These are phyloP conservation scores for Xylaria curta DNA, from an alignment of 495 filamentous ascomycete species.

Conservation along the genomic window DNA sequence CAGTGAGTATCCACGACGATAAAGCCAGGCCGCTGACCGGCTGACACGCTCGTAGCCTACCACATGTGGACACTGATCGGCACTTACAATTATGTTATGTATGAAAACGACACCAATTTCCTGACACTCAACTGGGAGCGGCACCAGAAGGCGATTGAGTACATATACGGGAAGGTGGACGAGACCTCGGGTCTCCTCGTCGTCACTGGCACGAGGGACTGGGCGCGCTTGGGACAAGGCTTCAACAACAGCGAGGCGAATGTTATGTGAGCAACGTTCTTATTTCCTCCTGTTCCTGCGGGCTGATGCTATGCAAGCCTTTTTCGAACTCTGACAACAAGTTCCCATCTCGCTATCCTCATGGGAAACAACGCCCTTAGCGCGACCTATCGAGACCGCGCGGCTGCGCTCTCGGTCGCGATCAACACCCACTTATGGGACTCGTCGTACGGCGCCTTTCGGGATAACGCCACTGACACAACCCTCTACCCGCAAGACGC, in stretches of 20 bases:
- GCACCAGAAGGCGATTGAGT: conserved; percentile 62
- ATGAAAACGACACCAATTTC: conserved; percentile 39
- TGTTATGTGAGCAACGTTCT: conserved; percentile 27
- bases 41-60: too few relatives aligned
- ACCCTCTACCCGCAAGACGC: conserved; percentile 59
- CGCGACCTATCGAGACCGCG: too few relatives aligned
- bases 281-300: too few relatives aligned
- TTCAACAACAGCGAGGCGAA: conserved; percentile 21
- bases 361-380: too few relatives aligned
- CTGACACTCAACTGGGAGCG: conserved; percentile 56
- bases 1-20: too few relatives aligned
- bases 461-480: conserved; percentile 57
- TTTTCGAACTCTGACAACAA: too few relatives aligned
- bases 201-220: conserved; percentile 17
- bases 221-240: conserved; percentile 15
- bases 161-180: conserved; percentile 59
- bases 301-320: too few relatives aligned
- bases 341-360: too few relatives aligned
- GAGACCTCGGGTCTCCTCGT: conserved; percentile 56
- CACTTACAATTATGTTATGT: too few relatives aligned
- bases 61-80: too few relatives aligned
- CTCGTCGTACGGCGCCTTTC: conserved; percentile 58
- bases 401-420: too few relatives aligned
- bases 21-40: too few relatives aligned
- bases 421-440: conserved; percentile 51